A percentile compares a stretch with the other conserved stretches of the same genome.
These are phyloP conservation scores for Xylogone sp. DNA, from an alignment of 2,329 filamentous ascomycete genomes.

Conservation along the genomic window DNA sequence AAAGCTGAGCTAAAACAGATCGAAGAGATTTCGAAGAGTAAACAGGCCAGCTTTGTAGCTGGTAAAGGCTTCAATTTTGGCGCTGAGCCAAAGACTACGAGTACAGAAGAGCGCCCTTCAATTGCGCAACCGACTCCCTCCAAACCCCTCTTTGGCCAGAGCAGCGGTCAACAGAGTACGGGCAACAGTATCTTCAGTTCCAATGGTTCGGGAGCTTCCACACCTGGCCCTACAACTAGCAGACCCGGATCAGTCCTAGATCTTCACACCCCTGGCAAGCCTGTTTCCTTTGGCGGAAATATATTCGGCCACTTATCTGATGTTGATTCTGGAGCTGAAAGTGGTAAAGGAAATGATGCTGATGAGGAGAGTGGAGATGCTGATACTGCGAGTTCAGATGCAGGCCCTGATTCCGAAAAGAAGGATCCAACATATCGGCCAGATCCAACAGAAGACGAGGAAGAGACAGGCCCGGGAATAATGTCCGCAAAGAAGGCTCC, in stretches of 20 bases:
- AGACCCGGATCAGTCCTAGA: constrained; percentile 22
- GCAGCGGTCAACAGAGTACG: constrained; percentile 33
- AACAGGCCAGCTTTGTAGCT: constrained; percentile 12
- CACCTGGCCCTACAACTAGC: constrained; percentile 18
- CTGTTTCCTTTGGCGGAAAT: constrained; percentile 33
- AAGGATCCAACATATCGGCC: constrained; percentile 21
- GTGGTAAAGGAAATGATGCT: constrained; percentile 40
- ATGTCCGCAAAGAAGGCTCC: constrained; percentile 20
- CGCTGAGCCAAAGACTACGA: neutral
- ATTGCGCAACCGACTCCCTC: neutral
- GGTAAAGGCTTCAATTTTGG: constrained; percentile 14
- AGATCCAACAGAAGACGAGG: constrained; percentile 12
- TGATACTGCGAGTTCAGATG: constrained; percentile 40
- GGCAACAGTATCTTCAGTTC: constrained; percentile 18
- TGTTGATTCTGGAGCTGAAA: constrained; percentile 50
- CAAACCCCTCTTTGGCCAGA: constrained; percentile 25
- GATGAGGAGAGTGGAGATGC: constrained; percentile 36
- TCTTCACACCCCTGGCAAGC: constrained; percentile 15
- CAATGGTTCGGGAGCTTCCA: constrained; percentile 21
- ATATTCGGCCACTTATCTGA: constrained; percentile 60
- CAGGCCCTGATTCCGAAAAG: constrained; percentile 34
- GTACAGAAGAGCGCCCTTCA: neutral
- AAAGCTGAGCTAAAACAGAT: constrained; percentile 13
- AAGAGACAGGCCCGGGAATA: constrained; percentile 21
- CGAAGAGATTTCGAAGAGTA: constrained; percentile 14